A percentile compares a stretch with the other conserved stretches of the same genome.
Evolutionary conservation across 345 rosid genomes (phyloP).

Genomic region (Gossypium australe): DNA sequence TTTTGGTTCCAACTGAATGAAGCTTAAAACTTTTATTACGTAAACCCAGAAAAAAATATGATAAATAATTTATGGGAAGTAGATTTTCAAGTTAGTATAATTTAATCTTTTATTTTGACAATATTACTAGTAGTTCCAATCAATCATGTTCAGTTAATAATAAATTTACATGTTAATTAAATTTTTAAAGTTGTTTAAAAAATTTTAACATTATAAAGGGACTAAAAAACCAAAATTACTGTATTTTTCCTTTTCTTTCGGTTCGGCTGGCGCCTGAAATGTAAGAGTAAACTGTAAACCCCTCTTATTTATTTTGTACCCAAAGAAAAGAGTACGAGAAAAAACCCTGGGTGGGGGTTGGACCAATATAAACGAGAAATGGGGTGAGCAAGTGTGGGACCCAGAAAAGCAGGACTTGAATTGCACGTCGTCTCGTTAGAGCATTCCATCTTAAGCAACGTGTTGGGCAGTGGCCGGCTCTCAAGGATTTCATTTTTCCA

Average conservation of each 20-base stretch:
- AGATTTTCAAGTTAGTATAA: too few species aligned
- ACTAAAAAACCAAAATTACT: too few species aligned
- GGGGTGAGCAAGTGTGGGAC: background rate
- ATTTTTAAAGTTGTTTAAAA: too few species aligned
- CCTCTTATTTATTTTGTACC: too few species aligned
- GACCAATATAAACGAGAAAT: background rate
- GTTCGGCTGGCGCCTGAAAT: background rate
- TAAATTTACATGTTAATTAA: too few species aligned
- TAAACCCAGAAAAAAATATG: background rate
- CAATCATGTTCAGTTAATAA: too few species aligned
- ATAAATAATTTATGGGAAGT: background rate
- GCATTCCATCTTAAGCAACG: conserved; percentile 15
- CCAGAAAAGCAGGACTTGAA: conserved; percentile 3
- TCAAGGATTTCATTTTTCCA: conserved; percentile 3
- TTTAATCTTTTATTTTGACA: too few species aligned
- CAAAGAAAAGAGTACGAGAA: too few species aligned
- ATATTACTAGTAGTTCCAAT: too few species aligned
- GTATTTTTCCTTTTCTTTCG: background rate
- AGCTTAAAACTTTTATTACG: background rate
- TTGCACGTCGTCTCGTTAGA: conserved; percentile 14
- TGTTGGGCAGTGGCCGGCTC: background rate
- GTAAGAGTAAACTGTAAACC: too few species aligned
- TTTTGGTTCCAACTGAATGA: background rate
- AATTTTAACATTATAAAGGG: too few species aligned
- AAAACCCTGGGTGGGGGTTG: background rate